Evolutionary conservation across 208 protist genomes (phyloP), one percentile per base, ranked within the genome.

Genomic region (Angomonas ambiguus): DNA sequence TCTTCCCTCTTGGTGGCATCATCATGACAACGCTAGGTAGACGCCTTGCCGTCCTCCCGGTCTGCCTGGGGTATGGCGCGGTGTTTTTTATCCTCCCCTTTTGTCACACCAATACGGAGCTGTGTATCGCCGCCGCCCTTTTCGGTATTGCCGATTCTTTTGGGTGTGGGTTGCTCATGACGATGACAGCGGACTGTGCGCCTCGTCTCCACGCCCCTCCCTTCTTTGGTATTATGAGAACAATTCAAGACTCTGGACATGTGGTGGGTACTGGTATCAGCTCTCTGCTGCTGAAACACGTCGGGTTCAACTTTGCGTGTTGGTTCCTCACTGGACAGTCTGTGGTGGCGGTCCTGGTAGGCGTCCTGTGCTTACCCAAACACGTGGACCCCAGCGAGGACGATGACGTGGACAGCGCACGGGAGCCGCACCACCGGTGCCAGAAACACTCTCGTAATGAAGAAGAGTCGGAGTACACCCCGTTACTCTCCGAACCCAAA

Each of bases 141-240:
- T 92, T 95, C 30, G 87, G 87, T 30, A 51, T 88, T 1, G 82
- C 77, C 0, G 87, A 93, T 67, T 76, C 86, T 0, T 77, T 96
- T 2, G 81, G 90, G n/a, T 93, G 82, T 62, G 90, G 85, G 2
- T 70, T 96, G 10, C 22, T 92, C 42, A 88, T 96, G 83, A 93
- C 85, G 20, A 74, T 93, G 51, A 85, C 80, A 11, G 85, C 87
- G 0, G 87, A 93, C 64, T 67, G 77, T 8, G 83, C 83, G 2
- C 84, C 87, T 24, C 60, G 71, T 33, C 41, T 62, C 3, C 79
- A 83, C 62, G 80, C 76, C 32, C 85, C 79, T 0, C 77, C 69
- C 6, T 96, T 93, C 65, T 92, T 93, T 67, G 90, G 85, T 41
- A 83, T 96, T 56, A 89, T 96, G 79, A 82, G 83, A 11, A 93